phyloP scores from a whole-genome alignment of 2,329 filamentous ascomycete genomes.

The Colletotrichum sp. region DNA sequence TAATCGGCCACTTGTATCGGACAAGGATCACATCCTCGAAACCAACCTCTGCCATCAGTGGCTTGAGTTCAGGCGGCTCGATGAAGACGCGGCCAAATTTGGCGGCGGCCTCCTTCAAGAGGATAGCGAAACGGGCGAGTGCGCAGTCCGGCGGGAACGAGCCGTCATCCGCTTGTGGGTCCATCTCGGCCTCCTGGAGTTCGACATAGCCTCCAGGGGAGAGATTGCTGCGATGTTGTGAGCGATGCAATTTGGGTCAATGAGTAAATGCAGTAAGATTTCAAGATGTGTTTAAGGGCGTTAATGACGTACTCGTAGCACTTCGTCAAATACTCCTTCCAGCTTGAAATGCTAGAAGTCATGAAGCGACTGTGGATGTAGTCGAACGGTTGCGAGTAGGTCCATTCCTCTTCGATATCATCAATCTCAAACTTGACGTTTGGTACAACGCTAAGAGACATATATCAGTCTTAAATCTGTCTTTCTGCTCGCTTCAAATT shows the following conservation, averaged over 20 bases:
- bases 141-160: not conserved
- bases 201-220: not conserved
- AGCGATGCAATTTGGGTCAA: accelerated
- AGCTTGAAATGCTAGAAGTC: slow-evolving; percentile 27
- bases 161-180: not conserved
- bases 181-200: not conserved
- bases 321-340: slow-evolving; percentile 39
- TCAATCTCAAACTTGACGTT: slow-evolving; percentile 49
- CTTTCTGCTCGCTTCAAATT: not conserved
- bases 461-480: not conserved
- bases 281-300: too few species aligned
- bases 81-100: not conserved
- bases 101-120: not conserved
- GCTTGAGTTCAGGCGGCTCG: slow-evolving; percentile 15
- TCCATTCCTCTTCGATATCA: slow-evolving; percentile 38
- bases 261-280: not conserved
- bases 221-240: not conserved
- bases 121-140: not conserved
- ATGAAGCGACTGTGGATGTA: slow-evolving; percentile 27
- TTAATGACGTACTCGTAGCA: slow-evolving; percentile 29
- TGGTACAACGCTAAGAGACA: slow-evolving; percentile 36
- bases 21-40: slow-evolving; percentile 57
- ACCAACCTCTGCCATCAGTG: slow-evolving; percentile 53
- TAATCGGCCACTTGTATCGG: slow-evolving; percentile 55
- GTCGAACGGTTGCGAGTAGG: slow-evolving; percentile 34